Base-by-base conservation (phyloP, 108 stramenopile species). In the Skeletonema grethae region DNA sequence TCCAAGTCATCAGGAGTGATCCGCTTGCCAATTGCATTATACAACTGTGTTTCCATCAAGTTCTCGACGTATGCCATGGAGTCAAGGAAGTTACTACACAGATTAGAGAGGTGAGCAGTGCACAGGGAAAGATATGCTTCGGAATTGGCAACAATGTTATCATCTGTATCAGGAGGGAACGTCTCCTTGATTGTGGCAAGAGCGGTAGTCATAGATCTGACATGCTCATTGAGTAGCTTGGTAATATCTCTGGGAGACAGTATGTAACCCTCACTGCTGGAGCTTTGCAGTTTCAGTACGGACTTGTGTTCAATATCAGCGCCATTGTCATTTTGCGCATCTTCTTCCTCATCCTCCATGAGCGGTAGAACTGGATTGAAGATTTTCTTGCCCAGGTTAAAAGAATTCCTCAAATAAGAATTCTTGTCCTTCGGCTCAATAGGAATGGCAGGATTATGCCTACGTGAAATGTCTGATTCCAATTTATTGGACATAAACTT, bases 21-120 rank as follows among this genome's bases (percentile, higher is more conserved):
- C 60, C 79, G 79, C 67, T 91, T 95, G 16, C 94, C 94, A 67
- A 95, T 88, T 12, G 91, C 91, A 20, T 64, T 30, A 57, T 78
- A 48, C 9, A 92, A 76, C 56, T 92, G 88, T 9, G 72, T 56
- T 25, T 76, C 70, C 48, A 92, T 60, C 79, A 88, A 83, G 2
- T 84, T 65, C 76, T 92, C 91, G 39, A 95, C 65, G 58, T 85
- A 85, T 4, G 53, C 20, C 80, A 81, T 67, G 5, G 60, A 56
- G 5, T 69, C 65, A 4, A 25, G 28, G n/a, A 64, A 79, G 29
- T 70, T 75, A 15, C 20, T 10, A 2, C 41, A 41, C 8, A 79
- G 55, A 11, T 79, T 66, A 25, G 38, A 8, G 5, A 75, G 15
- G 53, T 82, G 73, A 35, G 29, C 20, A 22, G 25, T 34, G 35